Evolutionary conservation across 345 rosid species (phyloP), one percentile per base, ranked within the genome.

Genomic region (Raphanus raphanistrum): DNA sequence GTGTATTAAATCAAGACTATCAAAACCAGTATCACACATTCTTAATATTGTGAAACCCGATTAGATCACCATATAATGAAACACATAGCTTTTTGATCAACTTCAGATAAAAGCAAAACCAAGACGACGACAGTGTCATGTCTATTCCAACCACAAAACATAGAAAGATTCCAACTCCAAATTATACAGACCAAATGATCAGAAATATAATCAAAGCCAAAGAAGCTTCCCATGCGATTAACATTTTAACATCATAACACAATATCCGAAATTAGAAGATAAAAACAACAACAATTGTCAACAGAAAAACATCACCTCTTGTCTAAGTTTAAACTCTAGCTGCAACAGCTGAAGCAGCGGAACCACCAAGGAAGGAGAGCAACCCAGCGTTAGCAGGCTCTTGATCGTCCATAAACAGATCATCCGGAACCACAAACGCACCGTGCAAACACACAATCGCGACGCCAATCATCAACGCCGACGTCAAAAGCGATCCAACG

Each of bases 371-470:
- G 87, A 89, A 89, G 1, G 92, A 90, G 58, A 90, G 85, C 25
- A 92, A 80, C 64, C 93, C 96, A 2, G 88, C 73, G 54, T 77
- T 87, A 0, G 76, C 84, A 7, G 90, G 94, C 81, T 90, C 92
- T 68, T 90, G 94, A 6, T 92, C 97, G 64, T 92, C 97, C 50
- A 90, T n/a, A 63, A 92, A 92, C 55, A 92, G 87, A 78, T 92
- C 97, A 82, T 92, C 97, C 0, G 96, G 97, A 67, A 88, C 87
- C 82, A 91, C 88, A 82, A 92, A 92, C 13, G 97, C 96, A 4
- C 96, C 97, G 29, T 90, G 97, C 2, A 88, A 57, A 74, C 92
- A 89, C 45, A 92, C 91, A 15, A 92, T 85, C 13, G 89, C 97
- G 6, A 84, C 75, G 17, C 96, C 96, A 61, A 88, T 21, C 96